Base-by-base conservation (phyloP, 1,139 yeast species). In the Taphrina sp. region DNA sequence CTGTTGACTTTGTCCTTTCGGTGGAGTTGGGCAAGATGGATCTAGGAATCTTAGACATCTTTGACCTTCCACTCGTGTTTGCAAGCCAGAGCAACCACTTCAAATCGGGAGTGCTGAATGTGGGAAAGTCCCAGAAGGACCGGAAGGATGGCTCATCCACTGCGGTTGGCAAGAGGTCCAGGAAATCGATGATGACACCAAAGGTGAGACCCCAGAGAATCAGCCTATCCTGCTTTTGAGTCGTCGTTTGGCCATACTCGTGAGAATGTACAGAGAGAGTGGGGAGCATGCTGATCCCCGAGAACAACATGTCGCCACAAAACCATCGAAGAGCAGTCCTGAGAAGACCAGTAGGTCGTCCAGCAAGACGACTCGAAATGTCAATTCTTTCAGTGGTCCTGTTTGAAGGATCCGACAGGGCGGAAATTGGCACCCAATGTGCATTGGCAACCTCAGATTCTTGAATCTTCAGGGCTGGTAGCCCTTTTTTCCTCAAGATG, bases 201-300 rank as follows among this genome's bases (percentile, higher is more conserved):
- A 65, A 62, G 3, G 75, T 71, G 12, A 72, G 64, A 1, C 75
- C 75, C 75, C 75, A 72, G 56, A 17, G 64, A 58, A 28, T 52
- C 59, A 23, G 33, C 31, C 19, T 46, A 44, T n/a, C 44, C 12
- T 22, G 33, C 4, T 37, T 26, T 5, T 35, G 24, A 14, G 14
- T 3, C 37, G 4, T 33, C 37, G 7, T 7, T 28, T 8, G 41
- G 17, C 24, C 19, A 19, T 23, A 4, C 7, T 5, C 3, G 8
- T 19, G 8, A 8, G 5, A 1, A 36, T 8, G n/a, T n/a, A n/a
- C n/a, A n/a, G n/a, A n/a, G n/a, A n/a, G n/a, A n/a, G n/a, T n/a
- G n/a, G n/a, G n/a, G n/a, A n/a, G n/a, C n/a, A n/a, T n/a, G n/a
- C n/a, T n/a, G n/a, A n/a, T n/a, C n/a, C n/a, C n/a, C n/a, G n/a